Base-by-base conservation (phyloP, 2,329 filamentous ascomycete species). In the Fusarium sp. region DNA sequence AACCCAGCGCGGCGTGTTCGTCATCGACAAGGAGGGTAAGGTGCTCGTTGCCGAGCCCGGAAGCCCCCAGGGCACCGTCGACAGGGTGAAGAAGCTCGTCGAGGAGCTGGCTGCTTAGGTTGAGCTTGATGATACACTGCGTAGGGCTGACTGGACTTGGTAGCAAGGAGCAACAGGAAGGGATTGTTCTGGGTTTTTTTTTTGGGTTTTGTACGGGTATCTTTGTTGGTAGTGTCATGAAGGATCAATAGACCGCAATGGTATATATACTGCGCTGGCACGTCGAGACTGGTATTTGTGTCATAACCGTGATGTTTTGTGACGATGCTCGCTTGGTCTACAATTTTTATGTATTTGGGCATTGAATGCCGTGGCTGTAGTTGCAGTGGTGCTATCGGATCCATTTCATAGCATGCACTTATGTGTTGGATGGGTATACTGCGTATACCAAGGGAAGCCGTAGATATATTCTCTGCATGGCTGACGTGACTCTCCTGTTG, bases 1-100 rank as follows among this genome's bases (percentile, higher is more conserved):
- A 70, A 97, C 95, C 17, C 90, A 89, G 59, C 91, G 97, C 72
- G 97, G 96, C 74, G 95, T 98, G 43, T 97, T 98, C 78, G 94
- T 94, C 60, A 88, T 98, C 63, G 89, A 94, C 82, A 97, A 97
- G 86, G 81, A 88, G 27, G 95, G 95, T 68, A 95, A 95, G 82
- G 90, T 97, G 25, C 87, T 97, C 40, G 89, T 93, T 22, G 89
- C 91, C 38, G 89, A 96, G 84, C 83, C 92, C 1, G 96, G 95
- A 69, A 90, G 93, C 37, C 95, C 96, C 10, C 91, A 90, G 69
- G 91, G 89, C 11, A 98, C 96, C 6, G 88, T 96, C 32, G 90
- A 94, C 17, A 91, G 91, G 27, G 95, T 97, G 25, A 91, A 92
- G 86, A 90, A 90, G 80, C 83, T 98, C 47, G 90, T 95, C 32